These are phyloP conservation scores for Aethionema arabicum DNA, from an alignment of 345 rosid species.

Conservation along the genomic window DNA sequence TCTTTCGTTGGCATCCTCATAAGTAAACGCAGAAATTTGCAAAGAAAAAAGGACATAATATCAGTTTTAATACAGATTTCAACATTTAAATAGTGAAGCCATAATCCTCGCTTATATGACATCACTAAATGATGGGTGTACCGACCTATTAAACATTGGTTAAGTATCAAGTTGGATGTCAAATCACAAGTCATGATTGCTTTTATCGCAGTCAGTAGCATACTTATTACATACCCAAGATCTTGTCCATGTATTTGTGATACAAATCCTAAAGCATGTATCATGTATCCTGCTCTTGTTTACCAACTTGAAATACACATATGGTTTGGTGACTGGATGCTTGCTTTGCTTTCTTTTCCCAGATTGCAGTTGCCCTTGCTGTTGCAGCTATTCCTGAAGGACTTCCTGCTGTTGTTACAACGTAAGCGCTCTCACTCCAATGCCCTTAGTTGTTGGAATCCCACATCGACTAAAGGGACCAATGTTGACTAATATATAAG, in stretches of 20 bases:
- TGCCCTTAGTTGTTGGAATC: too few species aligned
- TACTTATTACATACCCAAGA: neutral
- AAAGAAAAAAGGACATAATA: constrained; percentile 13
- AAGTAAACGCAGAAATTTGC: neutral
- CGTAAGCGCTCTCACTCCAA: constrained; percentile 56
- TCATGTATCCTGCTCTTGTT: neutral
- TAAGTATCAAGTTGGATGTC: constrained; percentile 13
- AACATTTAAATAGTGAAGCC: constrained; percentile 17
- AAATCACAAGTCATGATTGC: constrained; percentile 14
- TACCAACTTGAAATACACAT: constrained; percentile 8
- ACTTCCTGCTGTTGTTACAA: constrained; percentile 99
- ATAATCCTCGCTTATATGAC: constrained; percentile 7
- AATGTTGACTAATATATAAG: too few species aligned
- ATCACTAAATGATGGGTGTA: constrained; percentile 3
- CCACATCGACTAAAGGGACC: too few species aligned
- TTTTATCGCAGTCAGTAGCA: constrained; percentile 10
- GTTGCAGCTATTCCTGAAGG: constrained; percentile 99
- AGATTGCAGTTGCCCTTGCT: constrained; percentile 99
- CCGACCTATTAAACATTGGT: neutral
- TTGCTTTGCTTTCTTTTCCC: constrained; percentile 43
- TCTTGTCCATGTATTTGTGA: constrained; percentile 22
- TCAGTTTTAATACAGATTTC: constrained; percentile 2
- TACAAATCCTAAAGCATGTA: constrained; percentile 8
- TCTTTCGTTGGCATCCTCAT: constrained; percentile 15
- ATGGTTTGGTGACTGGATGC: constrained; percentile 26